Percentiles rank a stretch among this genome's conserved stretches.
Conservation (phyloP, 2,329 filamentous ascomycete species). For the Ilyonectria sp. region DNA sequence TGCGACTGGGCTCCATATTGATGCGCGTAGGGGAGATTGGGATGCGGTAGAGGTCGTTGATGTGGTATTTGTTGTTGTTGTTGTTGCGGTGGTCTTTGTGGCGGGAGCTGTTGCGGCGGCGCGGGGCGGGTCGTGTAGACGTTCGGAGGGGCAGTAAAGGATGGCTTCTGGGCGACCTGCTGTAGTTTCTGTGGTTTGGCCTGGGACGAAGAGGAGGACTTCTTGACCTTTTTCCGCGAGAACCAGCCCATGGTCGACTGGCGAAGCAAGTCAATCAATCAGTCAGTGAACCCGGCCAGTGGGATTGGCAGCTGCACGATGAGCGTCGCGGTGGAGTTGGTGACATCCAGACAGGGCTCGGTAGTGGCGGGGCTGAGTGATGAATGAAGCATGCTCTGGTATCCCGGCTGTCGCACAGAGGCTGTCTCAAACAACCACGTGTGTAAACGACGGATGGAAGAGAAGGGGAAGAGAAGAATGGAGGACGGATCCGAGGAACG, state of each 20-base stretch:
- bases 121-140: conserved; percentile 22
- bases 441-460: not conserved
- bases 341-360: not conserved
- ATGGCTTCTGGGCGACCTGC: conserved; percentile 22
- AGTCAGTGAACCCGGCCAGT: not conserved
- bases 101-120: conserved; percentile 18
- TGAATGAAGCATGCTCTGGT: not conserved
- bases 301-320: not conserved
- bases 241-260: conserved; percentile 50
- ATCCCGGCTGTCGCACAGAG: not conserved
- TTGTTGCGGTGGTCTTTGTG: conserved; percentile 19
- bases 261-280: not conserved
- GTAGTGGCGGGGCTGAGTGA: not conserved
- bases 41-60: conserved; percentile 29
- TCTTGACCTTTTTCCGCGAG: conserved; percentile 42
- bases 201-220: conserved; percentile 5
- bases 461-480: not conserved
- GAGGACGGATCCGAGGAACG: not conserved
- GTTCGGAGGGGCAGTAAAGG: conserved; percentile 40
- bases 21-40: conserved; percentile 35
- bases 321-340: not conserved
- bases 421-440: not conserved
- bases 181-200: not conserved
- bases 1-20: conserved; percentile 44
- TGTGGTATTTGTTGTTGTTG: conserved; percentile 26